A percentile compares a stretch with the other conserved stretches of the same genome.
Conservation (phyloP, 2,329 filamentous ascomycete species). For the Mollisiaceae sp. region DNA sequence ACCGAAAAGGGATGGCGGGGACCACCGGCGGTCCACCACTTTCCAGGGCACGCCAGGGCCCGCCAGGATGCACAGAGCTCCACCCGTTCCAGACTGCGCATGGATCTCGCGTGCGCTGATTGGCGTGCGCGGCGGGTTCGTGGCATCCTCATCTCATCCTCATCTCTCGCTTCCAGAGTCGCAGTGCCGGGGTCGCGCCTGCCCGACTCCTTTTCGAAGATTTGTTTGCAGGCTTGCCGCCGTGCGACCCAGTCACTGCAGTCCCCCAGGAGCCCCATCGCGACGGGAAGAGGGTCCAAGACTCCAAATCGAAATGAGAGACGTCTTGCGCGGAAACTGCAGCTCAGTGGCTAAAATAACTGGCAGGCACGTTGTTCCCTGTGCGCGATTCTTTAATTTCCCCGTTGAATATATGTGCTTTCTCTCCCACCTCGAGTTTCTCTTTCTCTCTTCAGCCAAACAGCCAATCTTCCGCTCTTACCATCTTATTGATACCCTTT, state of each 20-base stretch:
- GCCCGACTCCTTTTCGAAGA: conserved; percentile 10
- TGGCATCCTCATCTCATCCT: background rate
- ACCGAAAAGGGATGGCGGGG: background rate
- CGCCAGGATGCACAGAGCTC: background rate
- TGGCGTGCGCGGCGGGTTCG: background rate
- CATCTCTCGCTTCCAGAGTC: background rate
- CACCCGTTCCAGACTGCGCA: background rate
- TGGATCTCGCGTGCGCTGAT: background rate
- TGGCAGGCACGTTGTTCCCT: conserved; percentile 14
- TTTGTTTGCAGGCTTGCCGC: conserved; percentile 15
- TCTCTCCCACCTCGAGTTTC: conserved; percentile 13
- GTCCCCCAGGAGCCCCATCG: no score
- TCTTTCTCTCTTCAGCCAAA: conserved; percentile 35
- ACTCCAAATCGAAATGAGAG: conserved; percentile 14
- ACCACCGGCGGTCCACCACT: background rate
- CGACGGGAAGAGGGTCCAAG: background rate
- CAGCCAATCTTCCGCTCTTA: conserved; percentile 27
- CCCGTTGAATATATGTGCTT: conserved; percentile 31
- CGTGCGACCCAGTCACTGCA: conserved; percentile 3
- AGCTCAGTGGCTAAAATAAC: conserved; percentile 17
- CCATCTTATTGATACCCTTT: conserved; percentile 30
- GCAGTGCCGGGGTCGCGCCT: background rate
- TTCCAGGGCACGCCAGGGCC: background rate
- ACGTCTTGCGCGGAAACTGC: background rate
- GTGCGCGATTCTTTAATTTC: conserved; percentile 28